A percentile compares a stretch with the other conserved stretches of the same genome.
phyloP scores from a whole-genome alignment of 345 rosid genomes.

The Moricandia arvensis region DNA sequence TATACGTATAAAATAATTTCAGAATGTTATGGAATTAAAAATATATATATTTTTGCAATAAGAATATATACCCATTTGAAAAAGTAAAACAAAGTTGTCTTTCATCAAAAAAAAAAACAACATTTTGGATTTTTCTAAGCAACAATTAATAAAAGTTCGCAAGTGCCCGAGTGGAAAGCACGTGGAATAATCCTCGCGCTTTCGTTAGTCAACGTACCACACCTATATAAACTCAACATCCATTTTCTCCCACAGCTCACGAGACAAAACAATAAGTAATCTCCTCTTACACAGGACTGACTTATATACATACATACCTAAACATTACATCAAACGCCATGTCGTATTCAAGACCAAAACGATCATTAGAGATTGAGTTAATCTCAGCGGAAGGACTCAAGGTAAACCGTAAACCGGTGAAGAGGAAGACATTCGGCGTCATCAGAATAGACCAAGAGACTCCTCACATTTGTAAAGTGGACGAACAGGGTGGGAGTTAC shows the following conservation, averaged over 20 bases:
- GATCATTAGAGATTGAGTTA: conserved; percentile 48
- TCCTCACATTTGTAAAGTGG: conserved; percentile 17
- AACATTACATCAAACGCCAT: not conserved
- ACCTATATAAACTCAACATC: not conserved
- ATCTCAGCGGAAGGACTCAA: conserved; percentile 62
- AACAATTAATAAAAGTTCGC: not conserved
- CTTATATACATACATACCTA: not conserved
- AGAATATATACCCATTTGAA: no score
- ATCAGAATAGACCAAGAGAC: conserved; percentile 32
- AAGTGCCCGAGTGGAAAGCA: not conserved
- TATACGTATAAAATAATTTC: no score
- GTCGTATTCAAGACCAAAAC: conserved; percentile 19
- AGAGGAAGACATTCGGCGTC: conserved; percentile 39
- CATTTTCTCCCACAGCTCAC: not conserved
- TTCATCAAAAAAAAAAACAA: no score
- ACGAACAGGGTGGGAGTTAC: conserved; percentile 41
- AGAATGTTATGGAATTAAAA: no score
- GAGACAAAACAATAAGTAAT: not conserved
- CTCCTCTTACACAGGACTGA: not conserved
- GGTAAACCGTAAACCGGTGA: conserved; percentile 39
- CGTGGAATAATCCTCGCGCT: not conserved
- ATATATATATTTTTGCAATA: no score
- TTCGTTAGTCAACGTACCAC: not conserved
- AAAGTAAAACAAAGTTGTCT: no score
- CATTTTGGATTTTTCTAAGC: no score